These are phyloP conservation scores for Termitomyces eurrhizus DNA, from an alignment of 768 basidiomycete species.

Conservation along the genomic window DNA sequence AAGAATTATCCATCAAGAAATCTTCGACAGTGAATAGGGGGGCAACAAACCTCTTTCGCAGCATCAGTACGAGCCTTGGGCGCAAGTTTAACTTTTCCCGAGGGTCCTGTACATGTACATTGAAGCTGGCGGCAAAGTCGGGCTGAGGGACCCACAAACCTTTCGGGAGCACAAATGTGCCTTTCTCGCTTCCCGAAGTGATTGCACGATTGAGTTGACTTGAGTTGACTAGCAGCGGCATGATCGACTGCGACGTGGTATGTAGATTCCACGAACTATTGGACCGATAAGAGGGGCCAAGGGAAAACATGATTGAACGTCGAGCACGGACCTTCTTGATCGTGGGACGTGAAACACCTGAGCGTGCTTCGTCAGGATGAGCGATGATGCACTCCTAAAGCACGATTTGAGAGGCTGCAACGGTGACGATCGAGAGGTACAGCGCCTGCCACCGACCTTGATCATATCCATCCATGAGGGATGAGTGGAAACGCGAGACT, in stretches of 20 bases:
- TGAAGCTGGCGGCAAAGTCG: slow-evolving; percentile 5
- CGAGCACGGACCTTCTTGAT: slow-evolving; percentile 67
- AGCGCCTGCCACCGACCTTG: slow-evolving; percentile 44
- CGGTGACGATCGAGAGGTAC: not conserved
- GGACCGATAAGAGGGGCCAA: slow-evolving; percentile 12
- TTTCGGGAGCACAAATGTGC: slow-evolving; percentile 48
- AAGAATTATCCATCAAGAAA: slow-evolving; percentile 4
- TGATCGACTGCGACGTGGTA: slow-evolving; percentile 78
- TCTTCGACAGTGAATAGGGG: not conserved
- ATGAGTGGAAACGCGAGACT: slow-evolving; percentile 42
- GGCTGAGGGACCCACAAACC: slow-evolving; percentile 24
- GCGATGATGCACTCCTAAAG: slow-evolving; percentile 67
- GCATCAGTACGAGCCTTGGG: slow-evolving; percentile 60
- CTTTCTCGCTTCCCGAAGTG: slow-evolving; percentile 44
- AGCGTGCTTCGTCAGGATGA: slow-evolving; percentile 64
- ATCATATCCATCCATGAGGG: slow-evolving; percentile 79
- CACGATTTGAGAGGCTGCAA: slow-evolving; percentile 13
- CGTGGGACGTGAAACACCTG: slow-evolving; percentile 73
- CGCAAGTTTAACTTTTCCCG: slow-evolving; percentile 38
- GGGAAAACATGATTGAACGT: slow-evolving; percentile 9
- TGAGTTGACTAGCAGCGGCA: slow-evolving; percentile 71
- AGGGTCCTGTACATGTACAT: slow-evolving; percentile 22
- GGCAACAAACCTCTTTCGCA: slow-evolving; percentile 42
- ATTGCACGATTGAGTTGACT: slow-evolving; percentile 84
- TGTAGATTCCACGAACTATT: slow-evolving; percentile 75